These are phyloP conservation scores for Hypericum androsaemum DNA, from an alignment of 345 rosid species.

Conservation along the genomic window DNA sequence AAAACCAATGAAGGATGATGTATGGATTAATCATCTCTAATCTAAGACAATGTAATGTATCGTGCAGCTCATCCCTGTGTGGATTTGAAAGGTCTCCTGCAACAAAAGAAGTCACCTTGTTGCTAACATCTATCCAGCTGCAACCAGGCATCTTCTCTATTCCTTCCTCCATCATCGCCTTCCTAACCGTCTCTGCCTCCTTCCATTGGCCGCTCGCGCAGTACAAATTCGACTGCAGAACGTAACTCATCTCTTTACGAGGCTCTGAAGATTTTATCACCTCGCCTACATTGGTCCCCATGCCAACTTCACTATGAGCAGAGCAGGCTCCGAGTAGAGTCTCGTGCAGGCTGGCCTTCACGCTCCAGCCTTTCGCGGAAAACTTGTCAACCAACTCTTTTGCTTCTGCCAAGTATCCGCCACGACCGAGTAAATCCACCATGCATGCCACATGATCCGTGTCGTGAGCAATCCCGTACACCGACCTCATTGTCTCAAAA, in stretches of 20 bases:
- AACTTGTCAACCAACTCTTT: slow-evolving; percentile 29
- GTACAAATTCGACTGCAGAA: slow-evolving; percentile 56
- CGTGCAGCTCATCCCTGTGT: slow-evolving; percentile 23
- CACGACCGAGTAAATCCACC: slow-evolving; percentile 74
- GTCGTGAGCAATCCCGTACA: slow-evolving; percentile 36
- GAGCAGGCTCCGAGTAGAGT: slow-evolving; percentile 60
- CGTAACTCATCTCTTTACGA: slow-evolving; percentile 49
- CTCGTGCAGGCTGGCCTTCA: slow-evolving; percentile 28
- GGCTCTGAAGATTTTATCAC: slow-evolving; percentile 29
- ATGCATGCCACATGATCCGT: slow-evolving; percentile 58
- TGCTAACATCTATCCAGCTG: slow-evolving; percentile 71
- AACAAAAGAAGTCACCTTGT: slow-evolving; percentile 35
- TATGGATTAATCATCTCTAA: slow-evolving; percentile 38
- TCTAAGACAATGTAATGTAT: slow-evolving; percentile 28
- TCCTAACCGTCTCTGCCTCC: slow-evolving; percentile 66
- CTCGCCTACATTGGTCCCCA: slow-evolving; percentile 38
- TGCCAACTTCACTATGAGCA: slow-evolving; percentile 27
- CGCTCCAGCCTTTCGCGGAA: slow-evolving; percentile 3
- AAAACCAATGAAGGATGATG: background rate
- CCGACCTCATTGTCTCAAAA: slow-evolving; percentile 37
- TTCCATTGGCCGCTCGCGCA: slow-evolving; percentile 55
- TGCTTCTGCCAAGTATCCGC: slow-evolving; percentile 52
- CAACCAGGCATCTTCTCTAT: slow-evolving; percentile 64
- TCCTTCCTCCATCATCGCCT: slow-evolving; percentile 49
- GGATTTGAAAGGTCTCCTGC: slow-evolving; percentile 36